These are phyloP conservation scores for Rhizopogon roseolus DNA, from an alignment of 768 basidiomycete species.

Conservation along the genomic window DNA sequence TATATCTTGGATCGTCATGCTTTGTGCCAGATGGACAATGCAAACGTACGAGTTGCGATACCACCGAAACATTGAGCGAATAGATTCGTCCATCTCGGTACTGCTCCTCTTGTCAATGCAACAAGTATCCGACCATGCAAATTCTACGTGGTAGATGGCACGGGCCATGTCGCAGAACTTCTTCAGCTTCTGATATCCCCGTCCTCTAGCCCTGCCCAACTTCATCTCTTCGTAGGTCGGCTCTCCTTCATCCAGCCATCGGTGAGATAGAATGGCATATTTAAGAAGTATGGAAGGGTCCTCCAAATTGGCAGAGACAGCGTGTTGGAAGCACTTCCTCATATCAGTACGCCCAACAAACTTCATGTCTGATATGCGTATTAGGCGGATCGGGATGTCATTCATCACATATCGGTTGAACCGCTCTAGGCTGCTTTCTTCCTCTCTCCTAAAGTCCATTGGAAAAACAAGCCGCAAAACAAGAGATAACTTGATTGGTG, in stretches of 20 bases:
- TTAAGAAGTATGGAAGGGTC: neutral
- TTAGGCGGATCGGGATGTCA: too few species aligned
- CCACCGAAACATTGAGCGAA: conserved; percentile 12
- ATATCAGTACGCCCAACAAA: neutral
- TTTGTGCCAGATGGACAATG: neutral
- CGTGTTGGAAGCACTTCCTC: too few species aligned
- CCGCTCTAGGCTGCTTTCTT: too few species aligned
- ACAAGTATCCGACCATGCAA: conserved; percentile 5
- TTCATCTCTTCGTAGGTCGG: too few species aligned
- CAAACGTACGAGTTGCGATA: conserved; percentile 8
- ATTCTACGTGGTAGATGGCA: neutral
- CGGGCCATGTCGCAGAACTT: neutral
- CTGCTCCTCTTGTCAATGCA: conserved; percentile 12
- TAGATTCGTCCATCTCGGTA: conserved; percentile 9
- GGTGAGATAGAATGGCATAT: conserved; percentile 1
- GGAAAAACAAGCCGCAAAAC: too few species aligned
- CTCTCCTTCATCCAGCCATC: neutral
- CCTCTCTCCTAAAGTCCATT: too few species aligned
- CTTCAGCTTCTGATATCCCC: neutral
- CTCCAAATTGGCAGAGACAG: neutral
- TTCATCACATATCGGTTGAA: too few species aligned
- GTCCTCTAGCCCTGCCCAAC: too few species aligned
- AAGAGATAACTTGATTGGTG: too few species aligned
- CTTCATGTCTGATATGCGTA: neutral
- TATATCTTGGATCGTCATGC: too few species aligned